phyloP scores from a whole-genome alignment of 805 yeast species.

The Monosporozyma siamensis region DNA sequence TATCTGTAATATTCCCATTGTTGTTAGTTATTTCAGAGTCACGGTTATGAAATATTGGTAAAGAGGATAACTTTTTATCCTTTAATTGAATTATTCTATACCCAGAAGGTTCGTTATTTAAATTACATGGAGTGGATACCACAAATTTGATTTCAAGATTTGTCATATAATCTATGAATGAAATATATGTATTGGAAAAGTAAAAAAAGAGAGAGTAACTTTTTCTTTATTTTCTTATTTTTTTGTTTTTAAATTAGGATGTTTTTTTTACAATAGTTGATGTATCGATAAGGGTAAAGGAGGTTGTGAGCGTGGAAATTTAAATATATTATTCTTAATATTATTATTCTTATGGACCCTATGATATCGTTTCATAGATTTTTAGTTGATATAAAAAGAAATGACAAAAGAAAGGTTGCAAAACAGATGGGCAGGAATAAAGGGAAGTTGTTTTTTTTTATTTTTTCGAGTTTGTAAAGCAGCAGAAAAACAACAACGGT shows the following conservation, averaged over 20 bases:
- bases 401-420: background rate
- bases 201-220: too few species aligned
- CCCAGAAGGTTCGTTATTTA: constrained; percentile 15
- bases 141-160: constrained; percentile 9
- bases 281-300: background rate
- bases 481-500: too few species aligned
- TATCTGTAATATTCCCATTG: constrained; percentile 9
- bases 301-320: background rate
- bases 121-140: constrained; percentile 20
- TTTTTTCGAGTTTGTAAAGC: too few species aligned
- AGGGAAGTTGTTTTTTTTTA: too few species aligned
- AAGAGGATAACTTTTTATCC: constrained; percentile 8
- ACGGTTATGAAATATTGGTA: constrained; percentile 2
- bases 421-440: background rate
- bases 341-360: background rate
- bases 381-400: background rate
- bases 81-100: constrained; percentile 15
- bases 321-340: background rate
- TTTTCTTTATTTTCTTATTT: too few species aligned
- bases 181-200: too few species aligned
- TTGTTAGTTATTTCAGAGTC: too few species aligned
- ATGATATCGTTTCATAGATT: background rate
- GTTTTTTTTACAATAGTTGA: background rate
- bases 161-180: constrained; percentile 6
- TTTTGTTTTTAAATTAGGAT: background rate